These are phyloP conservation scores for Hyphopichia fennica DNA, from an alignment of 1,139 yeast species.

Conservation along the genomic window DNA sequence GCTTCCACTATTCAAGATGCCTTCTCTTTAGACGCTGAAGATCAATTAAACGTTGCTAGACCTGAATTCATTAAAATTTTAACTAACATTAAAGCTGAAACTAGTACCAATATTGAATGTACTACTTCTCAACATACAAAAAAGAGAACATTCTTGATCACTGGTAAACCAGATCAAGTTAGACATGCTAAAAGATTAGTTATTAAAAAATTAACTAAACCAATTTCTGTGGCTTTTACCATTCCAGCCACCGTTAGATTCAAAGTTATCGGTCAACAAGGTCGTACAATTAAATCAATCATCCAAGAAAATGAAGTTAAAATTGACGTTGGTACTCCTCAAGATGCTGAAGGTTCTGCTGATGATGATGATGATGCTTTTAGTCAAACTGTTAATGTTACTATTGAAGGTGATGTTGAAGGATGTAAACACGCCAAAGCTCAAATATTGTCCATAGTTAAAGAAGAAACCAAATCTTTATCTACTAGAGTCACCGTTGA, in stretches of 20 bases:
- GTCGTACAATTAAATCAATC: constrained; percentile 79
- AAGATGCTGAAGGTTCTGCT: constrained; percentile 18
- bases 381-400: constrained; percentile 58
- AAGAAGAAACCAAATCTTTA: constrained; percentile 67
- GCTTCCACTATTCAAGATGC: constrained; percentile 64
- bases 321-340: constrained; percentile 66
- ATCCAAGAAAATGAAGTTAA: constrained; percentile 68
- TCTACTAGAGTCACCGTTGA: constrained; percentile 50
- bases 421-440: constrained; percentile 75
- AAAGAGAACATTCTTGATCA: constrained; percentile 80
- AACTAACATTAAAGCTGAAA: constrained; percentile 57
- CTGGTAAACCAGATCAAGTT: constrained; percentile 73
- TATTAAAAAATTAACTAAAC: constrained; percentile 74
- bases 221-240: constrained; percentile 57
- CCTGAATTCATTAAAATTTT: constrained; percentile 67
- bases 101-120: constrained; percentile 76
- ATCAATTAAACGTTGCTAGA: constrained; percentile 62
- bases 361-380: constrained; percentile 47
- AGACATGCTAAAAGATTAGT: constrained; percentile 74
- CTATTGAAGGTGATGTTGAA: constrained; percentile 82
- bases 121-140: constrained; percentile 77
- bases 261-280: constrained; percentile 86
- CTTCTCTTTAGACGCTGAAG: constrained; percentile 66
- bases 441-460: constrained; percentile 70
- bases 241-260: constrained; percentile 83